Conservation (phyloP, 2,329 filamentous ascomycete genomes). For the Eutypella sp. region DNA sequence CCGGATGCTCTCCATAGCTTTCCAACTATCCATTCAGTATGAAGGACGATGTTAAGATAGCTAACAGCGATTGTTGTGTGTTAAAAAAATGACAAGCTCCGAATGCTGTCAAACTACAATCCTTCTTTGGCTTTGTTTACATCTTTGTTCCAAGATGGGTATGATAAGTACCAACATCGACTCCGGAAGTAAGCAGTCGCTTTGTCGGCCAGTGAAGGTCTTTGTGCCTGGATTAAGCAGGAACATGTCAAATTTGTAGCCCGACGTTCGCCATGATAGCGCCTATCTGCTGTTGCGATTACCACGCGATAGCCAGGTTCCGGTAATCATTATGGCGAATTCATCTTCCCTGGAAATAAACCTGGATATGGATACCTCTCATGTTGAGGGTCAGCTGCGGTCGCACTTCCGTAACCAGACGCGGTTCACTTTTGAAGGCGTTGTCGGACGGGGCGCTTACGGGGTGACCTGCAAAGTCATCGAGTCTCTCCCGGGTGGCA, state of each 20-base stretch:
- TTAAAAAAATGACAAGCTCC: neutral
- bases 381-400: too few species aligned
- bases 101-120: neutral
- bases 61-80: too few species aligned
- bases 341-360: too few species aligned
- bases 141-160: neutral
- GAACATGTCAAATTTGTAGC: neutral
- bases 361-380: neutral
- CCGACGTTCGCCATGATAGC: too few species aligned
- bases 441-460: slow-evolving; percentile 5
- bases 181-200: neutral
- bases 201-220: neutral
- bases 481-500: slow-evolving; percentile 4
- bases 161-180: neutral
- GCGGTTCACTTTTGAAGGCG: slow-evolving; percentile 4
- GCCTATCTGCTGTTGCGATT: too few species aligned
- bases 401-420: slow-evolving; percentile 4
- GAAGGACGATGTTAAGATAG: too few species aligned
- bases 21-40: too few species aligned
- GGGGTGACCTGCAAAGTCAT: slow-evolving; percentile 6
- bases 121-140: neutral
- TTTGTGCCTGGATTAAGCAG: neutral
- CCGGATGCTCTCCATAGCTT: too few species aligned
- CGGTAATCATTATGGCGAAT: neutral
- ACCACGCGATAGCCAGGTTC: too few species aligned